These are phyloP conservation scores for Trematosphaeria pertusa DNA, from an alignment of 2,329 filamentous ascomycete species.

Conservation along the genomic window DNA sequence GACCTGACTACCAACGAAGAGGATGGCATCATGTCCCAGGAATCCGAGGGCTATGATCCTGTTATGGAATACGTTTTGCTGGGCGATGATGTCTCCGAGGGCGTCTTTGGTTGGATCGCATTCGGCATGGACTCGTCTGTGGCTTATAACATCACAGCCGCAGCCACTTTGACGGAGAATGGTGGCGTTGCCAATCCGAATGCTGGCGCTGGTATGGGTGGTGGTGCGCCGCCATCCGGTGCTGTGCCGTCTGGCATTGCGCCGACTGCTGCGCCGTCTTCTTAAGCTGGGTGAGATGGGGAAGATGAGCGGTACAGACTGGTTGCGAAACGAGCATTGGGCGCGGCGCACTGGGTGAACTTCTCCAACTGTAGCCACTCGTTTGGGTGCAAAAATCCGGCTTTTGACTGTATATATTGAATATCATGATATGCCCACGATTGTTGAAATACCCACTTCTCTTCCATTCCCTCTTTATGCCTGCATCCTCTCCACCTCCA, in stretches of 20 bases:
- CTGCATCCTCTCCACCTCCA: constrained; percentile 15
- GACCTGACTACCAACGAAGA: constrained; percentile 58
- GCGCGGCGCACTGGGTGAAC: constrained; percentile 10
- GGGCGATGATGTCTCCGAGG: constrained; percentile 53
- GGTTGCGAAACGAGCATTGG: constrained; percentile 4
- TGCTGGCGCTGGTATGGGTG: constrained; percentile 20
- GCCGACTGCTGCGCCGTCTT: constrained; percentile 7
- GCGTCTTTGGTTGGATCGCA: constrained; percentile 43
- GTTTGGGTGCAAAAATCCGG: constrained; percentile 14
- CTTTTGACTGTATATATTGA: constrained; percentile 23
- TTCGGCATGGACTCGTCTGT: constrained; percentile 38
- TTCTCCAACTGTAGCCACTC: constrained; percentile 23
- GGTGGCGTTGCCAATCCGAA: constrained; percentile 39
- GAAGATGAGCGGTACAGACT: background rate
- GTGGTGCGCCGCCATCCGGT: constrained; percentile 22
- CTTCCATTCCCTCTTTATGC: background rate
- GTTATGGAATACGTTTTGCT: constrained; percentile 66
- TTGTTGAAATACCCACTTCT: no score
- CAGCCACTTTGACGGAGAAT: constrained; percentile 32
- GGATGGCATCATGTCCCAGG: constrained; percentile 57
- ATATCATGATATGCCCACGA: constrained; percentile 9
- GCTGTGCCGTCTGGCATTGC: constrained; percentile 15
- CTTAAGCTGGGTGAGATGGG: background rate
- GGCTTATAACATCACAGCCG: constrained; percentile 36
- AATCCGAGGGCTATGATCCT: constrained; percentile 60